Percentiles rank a stretch among this genome's conserved stretches.
These are phyloP conservation scores for Diaporthe helianthi DNA, from an alignment of 2,329 filamentous ascomycete species.

Conservation along the genomic window DNA sequence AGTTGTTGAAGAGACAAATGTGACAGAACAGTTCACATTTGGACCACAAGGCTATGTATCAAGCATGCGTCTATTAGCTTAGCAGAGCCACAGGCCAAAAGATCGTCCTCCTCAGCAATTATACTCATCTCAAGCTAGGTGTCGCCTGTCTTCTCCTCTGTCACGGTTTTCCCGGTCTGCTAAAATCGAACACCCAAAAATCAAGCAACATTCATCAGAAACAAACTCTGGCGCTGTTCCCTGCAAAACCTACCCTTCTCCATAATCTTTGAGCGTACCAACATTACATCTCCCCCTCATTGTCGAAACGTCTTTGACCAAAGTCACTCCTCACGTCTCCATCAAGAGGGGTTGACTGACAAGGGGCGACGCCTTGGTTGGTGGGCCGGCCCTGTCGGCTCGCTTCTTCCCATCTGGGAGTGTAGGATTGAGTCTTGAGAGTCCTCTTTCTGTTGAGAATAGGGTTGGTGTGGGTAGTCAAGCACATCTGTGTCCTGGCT, in stretches of 20 bases:
- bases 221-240: neutral
- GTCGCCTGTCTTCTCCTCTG: neutral
- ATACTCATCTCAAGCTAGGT: neutral
- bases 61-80: slow-evolving; percentile 13
- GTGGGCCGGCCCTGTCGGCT: neutral
- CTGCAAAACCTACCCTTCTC: neutral
- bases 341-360: neutral
- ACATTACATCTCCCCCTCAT: too few relatives aligned
- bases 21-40: neutral
- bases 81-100: slow-evolving; percentile 5
- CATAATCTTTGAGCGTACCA: neutral
- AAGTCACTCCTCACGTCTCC: neutral
- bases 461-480: slow-evolving; percentile 27
- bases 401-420: slow-evolving; percentile 30
- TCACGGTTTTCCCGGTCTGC: neutral
- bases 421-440: slow-evolving; percentile 35
- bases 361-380: neutral
- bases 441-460: slow-evolving; percentile 28
- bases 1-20: neutral
- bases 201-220: neutral
- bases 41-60: neutral
- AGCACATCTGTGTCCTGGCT: slow-evolving; percentile 23
- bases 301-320: neutral
- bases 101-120: neutral
- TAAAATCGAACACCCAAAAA: neutral